These are phyloP conservation scores for Ophiosphaerella narmari DNA, from an alignment of 2,329 filamentous ascomycete genomes.

Conservation along the genomic window DNA sequence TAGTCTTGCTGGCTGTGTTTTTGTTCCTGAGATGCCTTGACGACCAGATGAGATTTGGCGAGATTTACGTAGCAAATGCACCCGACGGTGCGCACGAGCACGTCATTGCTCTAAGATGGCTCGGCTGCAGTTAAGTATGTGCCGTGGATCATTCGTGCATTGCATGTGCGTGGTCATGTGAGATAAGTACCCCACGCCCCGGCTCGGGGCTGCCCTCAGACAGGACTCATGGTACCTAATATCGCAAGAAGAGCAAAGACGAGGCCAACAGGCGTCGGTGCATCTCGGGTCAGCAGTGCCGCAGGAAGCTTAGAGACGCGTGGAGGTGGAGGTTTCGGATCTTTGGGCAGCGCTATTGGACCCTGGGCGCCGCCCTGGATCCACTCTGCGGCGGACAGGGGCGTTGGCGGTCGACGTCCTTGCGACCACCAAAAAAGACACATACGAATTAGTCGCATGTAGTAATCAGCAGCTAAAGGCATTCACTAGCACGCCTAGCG, in stretches of 20 bases:
- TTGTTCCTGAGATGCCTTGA: background rate
- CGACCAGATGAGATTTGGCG: background rate
- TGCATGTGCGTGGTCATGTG: constrained; percentile 4
- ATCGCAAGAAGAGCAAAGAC: background rate
- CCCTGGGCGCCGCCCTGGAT: background rate
- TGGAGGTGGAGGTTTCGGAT: constrained; percentile 4
- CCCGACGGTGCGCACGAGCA: constrained; percentile 1
- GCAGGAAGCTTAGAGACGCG: background rate
- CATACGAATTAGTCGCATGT: background rate
- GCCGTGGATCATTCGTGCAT: background rate
- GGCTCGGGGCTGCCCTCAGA: too few relatives aligned
- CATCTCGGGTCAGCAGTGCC: too few relatives aligned
- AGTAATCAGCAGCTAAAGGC: background rate
- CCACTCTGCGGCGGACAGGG: background rate
- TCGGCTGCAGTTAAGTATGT: background rate
- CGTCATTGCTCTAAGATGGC: background rate
- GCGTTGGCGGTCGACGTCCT: background rate
- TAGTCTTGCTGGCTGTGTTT: constrained; percentile 5
- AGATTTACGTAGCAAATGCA: constrained; percentile 2
- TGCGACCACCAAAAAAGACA: background rate
- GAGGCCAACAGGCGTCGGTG: too few relatives aligned
- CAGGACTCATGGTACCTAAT: background rate
- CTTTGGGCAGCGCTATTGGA: constrained; percentile 3
- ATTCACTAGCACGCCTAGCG: constrained; percentile 3
- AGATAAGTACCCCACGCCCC: constrained; percentile 1